These are phyloP conservation scores for Boletus eberwhitei DNA, from an alignment of 768 basidiomycete species.

Conservation along the genomic window DNA sequence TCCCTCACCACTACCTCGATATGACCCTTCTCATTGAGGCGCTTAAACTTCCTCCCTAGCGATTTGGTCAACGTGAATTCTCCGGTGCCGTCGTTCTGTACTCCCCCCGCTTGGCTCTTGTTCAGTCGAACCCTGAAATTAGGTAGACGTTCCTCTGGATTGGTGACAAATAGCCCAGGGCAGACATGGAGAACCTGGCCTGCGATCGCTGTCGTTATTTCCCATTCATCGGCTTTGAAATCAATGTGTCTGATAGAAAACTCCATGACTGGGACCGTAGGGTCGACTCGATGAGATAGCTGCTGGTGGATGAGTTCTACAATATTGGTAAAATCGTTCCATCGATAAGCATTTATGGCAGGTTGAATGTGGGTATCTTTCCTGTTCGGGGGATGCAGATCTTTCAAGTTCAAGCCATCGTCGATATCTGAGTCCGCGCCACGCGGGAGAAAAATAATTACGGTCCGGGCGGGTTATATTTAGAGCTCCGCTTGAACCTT, in stretches of 20 bases:
- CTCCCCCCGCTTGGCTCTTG: slow-evolving; percentile 44
- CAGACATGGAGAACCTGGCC: slow-evolving; percentile 46
- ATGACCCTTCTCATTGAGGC: slow-evolving; percentile 36
- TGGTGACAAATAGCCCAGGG: slow-evolving; percentile 27
- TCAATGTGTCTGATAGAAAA: slow-evolving; percentile 33
- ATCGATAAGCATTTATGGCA: slow-evolving; percentile 7
- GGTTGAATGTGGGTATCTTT: not conserved
- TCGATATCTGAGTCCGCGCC: too few relatives aligned
- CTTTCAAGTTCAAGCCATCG: too few relatives aligned
- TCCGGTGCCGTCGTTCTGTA: slow-evolving; percentile 56
- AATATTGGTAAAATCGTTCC: not conserved
- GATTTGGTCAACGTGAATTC: slow-evolving; percentile 26
- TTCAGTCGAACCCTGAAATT: slow-evolving; percentile 66
- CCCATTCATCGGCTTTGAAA: slow-evolving; percentile 46
- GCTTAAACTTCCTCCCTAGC: slow-evolving; percentile 46
- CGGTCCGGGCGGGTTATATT: too few relatives aligned
- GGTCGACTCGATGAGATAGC: not conserved
- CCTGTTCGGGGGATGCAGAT: slow-evolving; percentile 8
- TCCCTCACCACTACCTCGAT: slow-evolving; percentile 39
- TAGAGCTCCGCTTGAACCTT: too few relatives aligned
- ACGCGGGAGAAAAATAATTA: too few relatives aligned
- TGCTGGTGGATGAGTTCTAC: not conserved
- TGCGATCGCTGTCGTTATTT: slow-evolving; percentile 55
- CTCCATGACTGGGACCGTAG: slow-evolving; percentile 34
- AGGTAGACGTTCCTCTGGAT: slow-evolving; percentile 30